Base-by-base conservation (phyloP, 208 protist species). In the Angomonas deanei region DNA sequence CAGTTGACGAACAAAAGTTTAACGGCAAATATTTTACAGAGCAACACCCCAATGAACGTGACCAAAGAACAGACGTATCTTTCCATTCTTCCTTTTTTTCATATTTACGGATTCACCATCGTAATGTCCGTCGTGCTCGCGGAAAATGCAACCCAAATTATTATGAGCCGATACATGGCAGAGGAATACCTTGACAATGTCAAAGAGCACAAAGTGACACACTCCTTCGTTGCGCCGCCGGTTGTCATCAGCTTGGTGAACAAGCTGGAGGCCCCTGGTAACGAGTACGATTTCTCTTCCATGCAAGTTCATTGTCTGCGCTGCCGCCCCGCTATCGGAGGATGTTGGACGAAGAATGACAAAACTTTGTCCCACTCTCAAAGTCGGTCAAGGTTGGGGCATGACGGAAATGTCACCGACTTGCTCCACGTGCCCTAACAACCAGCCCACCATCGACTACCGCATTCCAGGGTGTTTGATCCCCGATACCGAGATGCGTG, bases 31-130 rank as follows among this genome's bases (percentile, higher is more conserved):
- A 49, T 79, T 11, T 42, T 64, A 52, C 79, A 82, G 17, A 21
- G 32, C 15, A 46, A 28, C n/a, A 42, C 30, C 1, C 28, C 46
- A 19, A 76, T 81, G 49, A 11, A 64, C 17, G 38, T 67, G 19
- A 34, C 57, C 1, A n/a, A 58, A 27, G 46, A 77, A 3, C 80
- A 82, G 2, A 64, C 73, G 0, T 59, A 66, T 15, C 34, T 92
- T n/a, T 57, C 68, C n/a, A 57, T 91, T 1, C 50, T 94, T 11
- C 88, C 88, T 19, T 77, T 81, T 31, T 96, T 84, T 31, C 90
- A 96, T 65, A 91, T 94, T 66, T 96, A 90, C 68, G 88, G 80
- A 30, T 66, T 92, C 60, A 78, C 86, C 13, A 57, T 82, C 24
- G 64, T 78, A 24, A 17, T 88, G 19, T 59, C 70, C 49, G 19